Evolutionary conservation across 1,284 basidiomycete genomes (phyloP), one percentile per base, ranked within the genome.

Genomic region (Puccinia novopanici): DNA sequence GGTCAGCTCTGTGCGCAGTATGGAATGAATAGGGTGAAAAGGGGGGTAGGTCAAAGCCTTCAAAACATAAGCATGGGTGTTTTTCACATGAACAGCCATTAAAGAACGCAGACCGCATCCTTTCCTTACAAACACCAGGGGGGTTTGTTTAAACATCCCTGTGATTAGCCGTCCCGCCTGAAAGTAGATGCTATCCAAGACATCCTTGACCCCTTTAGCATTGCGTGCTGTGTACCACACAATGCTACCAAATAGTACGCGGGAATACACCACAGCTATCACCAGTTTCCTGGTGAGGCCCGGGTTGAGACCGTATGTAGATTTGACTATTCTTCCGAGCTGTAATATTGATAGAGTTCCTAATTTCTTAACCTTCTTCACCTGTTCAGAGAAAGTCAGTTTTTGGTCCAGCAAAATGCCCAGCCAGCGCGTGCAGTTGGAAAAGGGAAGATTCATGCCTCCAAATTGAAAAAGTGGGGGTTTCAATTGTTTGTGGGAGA

Each of bases 391-490:
- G n/a, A n/a, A n/a, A n/a, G n/a, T n/a, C n/a, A n/a, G n/a, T n/a
- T n/a, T n/a, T n/a, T n/a, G n/a, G n/a, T n/a, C n/a, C n/a, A n/a
- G n/a, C n/a, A n/a, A n/a, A n/a, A n/a, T n/a, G n/a, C n/a, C n/a
- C n/a, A n/a, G n/a, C n/a, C n/a, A n/a, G n/a, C n/a, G n/a, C n/a
- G n/a, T n/a, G n/a, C n/a, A n/a, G n/a, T n/a, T n/a, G n/a, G n/a
- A n/a, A n/a, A n/a, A n/a, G n/a, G n/a, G n/a, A n/a, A n/a, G n/a
- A n/a, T n/a, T n/a, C n/a, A n/a, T n/a, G n/a, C 50, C 74, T 5
- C 48, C 74, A 65, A 75, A 75, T 4, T 61, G n/a, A 30, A 75
- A 65, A 5, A 34, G 40, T 1, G 34, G 42, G 17, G 34, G 27
- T 2, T 15, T 17, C 10, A 48, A 12, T n/a, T 22, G 3, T 65